Conservation (phyloP, 371 early-diverging fungal species). For the Apophysomyces ossiformis region DNA sequence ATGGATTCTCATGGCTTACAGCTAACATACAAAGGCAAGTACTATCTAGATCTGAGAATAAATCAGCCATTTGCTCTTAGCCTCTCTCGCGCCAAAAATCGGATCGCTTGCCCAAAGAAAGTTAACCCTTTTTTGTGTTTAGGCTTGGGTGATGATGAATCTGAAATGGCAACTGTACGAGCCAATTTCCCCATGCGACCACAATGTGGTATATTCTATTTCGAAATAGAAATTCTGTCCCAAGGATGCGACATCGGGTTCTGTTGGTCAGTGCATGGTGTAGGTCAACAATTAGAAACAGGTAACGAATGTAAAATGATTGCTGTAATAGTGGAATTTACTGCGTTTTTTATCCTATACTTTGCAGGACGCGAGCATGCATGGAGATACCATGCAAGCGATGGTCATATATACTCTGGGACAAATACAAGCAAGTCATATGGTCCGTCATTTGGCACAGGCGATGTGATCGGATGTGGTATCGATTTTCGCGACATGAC, state of each 20-base stretch:
- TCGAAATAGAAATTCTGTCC: conserved; percentile 78
- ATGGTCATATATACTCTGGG: conserved; percentile 78
- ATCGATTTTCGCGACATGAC: conserved; percentile 79
- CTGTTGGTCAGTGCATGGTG: conserved; percentile 38
- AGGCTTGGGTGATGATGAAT: conserved; percentile 80
- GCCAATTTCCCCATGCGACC: conserved; percentile 84
- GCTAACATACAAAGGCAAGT: conserved; percentile 60
- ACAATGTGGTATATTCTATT: conserved; percentile 90
- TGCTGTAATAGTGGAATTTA: neutral
- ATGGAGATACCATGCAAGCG: conserved; percentile 91
- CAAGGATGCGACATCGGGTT: conserved; percentile 90
- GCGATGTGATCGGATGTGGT: conserved; percentile 92
- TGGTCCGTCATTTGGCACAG: conserved; percentile 88
- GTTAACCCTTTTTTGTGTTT: neutral
- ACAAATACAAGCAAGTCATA: conserved; percentile 77
- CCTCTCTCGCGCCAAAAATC: conserved; percentile 12
- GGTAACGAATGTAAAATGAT: neutral
- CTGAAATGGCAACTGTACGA: conserved; percentile 81
- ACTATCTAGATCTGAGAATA: neutral
- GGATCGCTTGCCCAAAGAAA: neutral
- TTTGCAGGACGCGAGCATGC: conserved; percentile 72
- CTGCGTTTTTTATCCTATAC: neutral
- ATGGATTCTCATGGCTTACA: conserved; percentile 55
- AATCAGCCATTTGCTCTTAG: neutral
- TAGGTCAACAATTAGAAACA: neutral